Evolutionary conservation across 768 basidiomycete genomes (phyloP).

Genomic region (Naganishia kalamii): DNA sequence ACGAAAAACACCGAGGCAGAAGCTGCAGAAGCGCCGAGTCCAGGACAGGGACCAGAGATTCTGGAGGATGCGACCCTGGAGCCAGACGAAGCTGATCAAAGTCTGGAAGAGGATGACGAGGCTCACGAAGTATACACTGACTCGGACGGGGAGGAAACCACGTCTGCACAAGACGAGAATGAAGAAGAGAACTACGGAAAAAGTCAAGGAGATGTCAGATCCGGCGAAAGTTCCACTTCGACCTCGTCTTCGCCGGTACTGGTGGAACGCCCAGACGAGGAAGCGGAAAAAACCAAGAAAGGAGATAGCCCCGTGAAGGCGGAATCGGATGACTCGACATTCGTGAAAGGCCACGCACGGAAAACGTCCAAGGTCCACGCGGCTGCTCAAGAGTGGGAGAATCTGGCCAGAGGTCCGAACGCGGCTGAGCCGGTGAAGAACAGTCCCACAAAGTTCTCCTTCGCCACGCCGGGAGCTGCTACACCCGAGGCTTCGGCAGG

Average conservation of each 20-base stretch:
- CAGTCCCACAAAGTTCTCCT: constrained; percentile 11
- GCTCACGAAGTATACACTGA: constrained; percentile 25
- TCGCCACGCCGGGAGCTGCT: not conserved
- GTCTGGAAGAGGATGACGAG: constrained; percentile 17
- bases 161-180: not conserved
- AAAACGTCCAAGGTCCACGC: constrained; percentile 14
- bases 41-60: constrained; percentile 8
- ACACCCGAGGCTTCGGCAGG: not conserved
- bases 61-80: constrained; percentile 18
- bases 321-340: not conserved
- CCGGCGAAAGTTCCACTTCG: not conserved
- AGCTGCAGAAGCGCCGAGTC: not conserved
- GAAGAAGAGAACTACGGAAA: not conserved
- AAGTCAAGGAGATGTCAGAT: not conserved
- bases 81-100: constrained; percentile 24
- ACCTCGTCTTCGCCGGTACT: not conserved
- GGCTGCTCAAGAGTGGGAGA: constrained; percentile 14
- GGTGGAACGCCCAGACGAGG: constrained; percentile 1
- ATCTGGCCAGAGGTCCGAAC: not conserved
- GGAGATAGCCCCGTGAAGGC: not conserved
- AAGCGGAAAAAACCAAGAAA: not conserved
- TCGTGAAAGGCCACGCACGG: not conserved
- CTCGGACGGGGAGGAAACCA: constrained; percentile 12
- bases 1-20: too few species aligned
- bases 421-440: not conserved